Base-by-base conservation (phyloP, 148 eudicot genomes). In the Chenopodium suecicum region DNA sequence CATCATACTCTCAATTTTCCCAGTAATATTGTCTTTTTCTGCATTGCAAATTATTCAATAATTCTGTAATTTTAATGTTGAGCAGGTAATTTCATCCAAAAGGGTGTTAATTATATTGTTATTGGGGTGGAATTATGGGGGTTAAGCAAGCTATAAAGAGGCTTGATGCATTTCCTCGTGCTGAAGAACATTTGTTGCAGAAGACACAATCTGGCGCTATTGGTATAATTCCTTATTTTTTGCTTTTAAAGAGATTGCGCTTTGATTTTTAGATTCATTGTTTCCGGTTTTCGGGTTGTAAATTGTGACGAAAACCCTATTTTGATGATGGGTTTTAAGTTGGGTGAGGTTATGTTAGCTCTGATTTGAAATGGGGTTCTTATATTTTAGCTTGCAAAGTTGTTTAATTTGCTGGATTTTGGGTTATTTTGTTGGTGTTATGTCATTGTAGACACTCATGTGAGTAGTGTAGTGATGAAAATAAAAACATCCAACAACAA, bases 131-230 rank as follows among this genome's bases (percentile, higher is more conserved):
- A 58, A 70, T 22, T 41, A 95, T 95, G 99, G 97, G 97, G 76
- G 87, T 96, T 75, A 96, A 86, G 83, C 98, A 96, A 89, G 88
- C 93, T 60, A 85, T 96, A 69, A 92, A 82, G 84, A 92, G 79
- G 48, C 83, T 96, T 10, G 99, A 96, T 85, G 99, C 99, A 31
- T 96, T 96, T 77, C 98, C 99, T 63, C 92, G 98, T 37, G 93
- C 99, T 17, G 99, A 96, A 83, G 99, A 96, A 31, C 99, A 96
- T 79, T 88, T 96, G 86, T 77, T 96, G 90, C 94, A 90, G 88
- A 96, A 94, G 79, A 96, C 99, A 47, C 91, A 91, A 86, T 91
- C 95, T 9, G 99, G 99, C 3, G 99, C 99, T 25, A 70, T 96
- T 78, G 98, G 99, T 96, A 90, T 74, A 52, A 71, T 16, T 32